Conservation (phyloP, 2,329 filamentous ascomycete genomes). For the Didymella glomerata region DNA sequence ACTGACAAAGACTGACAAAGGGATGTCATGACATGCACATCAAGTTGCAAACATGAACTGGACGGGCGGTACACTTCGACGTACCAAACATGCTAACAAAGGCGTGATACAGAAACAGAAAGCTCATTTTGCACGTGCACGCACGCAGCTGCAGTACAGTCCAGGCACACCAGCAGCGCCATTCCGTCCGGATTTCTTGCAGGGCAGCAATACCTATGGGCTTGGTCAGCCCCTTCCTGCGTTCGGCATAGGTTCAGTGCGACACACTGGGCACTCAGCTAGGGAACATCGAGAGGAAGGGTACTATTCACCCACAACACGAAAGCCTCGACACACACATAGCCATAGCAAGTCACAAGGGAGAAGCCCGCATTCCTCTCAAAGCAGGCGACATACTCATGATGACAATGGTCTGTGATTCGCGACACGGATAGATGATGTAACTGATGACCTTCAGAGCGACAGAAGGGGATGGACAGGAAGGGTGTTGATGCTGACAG, state of each 20-base stretch:
- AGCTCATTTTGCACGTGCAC: slow-evolving; percentile 56
- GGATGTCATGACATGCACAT: background rate
- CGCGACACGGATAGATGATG: background rate
- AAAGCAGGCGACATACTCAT: background rate
- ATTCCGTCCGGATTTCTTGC: slow-evolving; percentile 39
- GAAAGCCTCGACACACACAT: background rate
- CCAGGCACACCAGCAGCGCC: slow-evolving; percentile 23
- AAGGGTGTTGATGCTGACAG: slow-evolving; percentile 17
- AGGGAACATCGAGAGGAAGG: slow-evolving; percentile 5
- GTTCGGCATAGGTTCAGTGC: slow-evolving; percentile 22
- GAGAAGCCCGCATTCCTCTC: background rate
- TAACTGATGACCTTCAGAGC: slow-evolving; percentile 7
- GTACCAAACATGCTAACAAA: slow-evolving; percentile 49
- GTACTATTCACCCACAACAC: slow-evolving; percentile 1
- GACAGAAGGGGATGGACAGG: slow-evolving; percentile 8
- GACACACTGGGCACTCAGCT: slow-evolving; percentile 21
- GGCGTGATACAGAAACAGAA: slow-evolving; percentile 54
- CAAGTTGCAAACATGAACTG: slow-evolving; percentile 54
- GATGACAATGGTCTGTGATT: background rate
- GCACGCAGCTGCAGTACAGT: slow-evolving; percentile 43
- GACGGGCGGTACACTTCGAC: slow-evolving; percentile 57
- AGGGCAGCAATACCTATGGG: slow-evolving; percentile 19
- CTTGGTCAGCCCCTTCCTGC: slow-evolving; percentile 17
- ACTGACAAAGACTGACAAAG: background rate
- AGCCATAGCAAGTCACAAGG: background rate